These are phyloP conservation scores for Ephemerocybe angulata DNA, from an alignment of 768 basidiomycete species.

Conservation along the genomic window DNA sequence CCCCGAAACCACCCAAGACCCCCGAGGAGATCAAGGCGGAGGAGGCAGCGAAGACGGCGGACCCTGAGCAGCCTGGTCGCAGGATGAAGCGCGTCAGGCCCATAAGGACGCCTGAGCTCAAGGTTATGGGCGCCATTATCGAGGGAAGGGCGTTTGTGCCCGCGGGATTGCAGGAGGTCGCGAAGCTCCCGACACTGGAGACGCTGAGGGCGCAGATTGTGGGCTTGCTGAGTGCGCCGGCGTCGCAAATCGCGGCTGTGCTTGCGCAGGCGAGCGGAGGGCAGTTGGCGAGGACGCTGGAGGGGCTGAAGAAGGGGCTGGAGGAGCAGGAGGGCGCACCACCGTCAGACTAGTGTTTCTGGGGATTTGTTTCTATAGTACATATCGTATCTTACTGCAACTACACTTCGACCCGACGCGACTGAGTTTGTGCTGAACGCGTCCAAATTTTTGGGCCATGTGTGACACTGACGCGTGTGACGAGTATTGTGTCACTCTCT, in stretches of 20 bases:
- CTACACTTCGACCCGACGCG: neutral
- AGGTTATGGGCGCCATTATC: constrained; percentile 73
- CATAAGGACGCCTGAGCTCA: constrained; percentile 59
- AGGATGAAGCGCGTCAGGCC: constrained; percentile 58
- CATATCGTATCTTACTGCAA: constrained; percentile 2
- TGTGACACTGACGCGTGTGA: constrained; percentile 7
- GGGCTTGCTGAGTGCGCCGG: constrained; percentile 75
- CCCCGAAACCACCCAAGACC: constrained; percentile 52
- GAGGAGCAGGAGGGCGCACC: constrained; percentile 38
- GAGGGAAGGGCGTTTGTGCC: constrained; percentile 70
- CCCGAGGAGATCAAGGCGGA: constrained; percentile 47
- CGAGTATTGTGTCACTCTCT: neutral
- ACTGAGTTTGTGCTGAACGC: no score
- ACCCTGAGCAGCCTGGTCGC: constrained; percentile 66
- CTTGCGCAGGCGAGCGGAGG: constrained; percentile 58
- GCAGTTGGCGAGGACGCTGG: constrained; percentile 66
- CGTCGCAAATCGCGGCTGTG: constrained; percentile 61
- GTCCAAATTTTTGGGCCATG: neutral
- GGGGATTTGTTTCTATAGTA: neutral
- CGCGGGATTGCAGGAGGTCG: constrained; percentile 55
- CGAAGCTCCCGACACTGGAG: constrained; percentile 74
- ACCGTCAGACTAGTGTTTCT: constrained; percentile 4
- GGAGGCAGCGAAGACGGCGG: constrained; percentile 54
- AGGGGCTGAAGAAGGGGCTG: constrained; percentile 67
- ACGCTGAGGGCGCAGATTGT: constrained; percentile 80